phyloP scores from a whole-genome alignment of 2,329 filamentous ascomycete species.

The Aspergillus piperis region DNA sequence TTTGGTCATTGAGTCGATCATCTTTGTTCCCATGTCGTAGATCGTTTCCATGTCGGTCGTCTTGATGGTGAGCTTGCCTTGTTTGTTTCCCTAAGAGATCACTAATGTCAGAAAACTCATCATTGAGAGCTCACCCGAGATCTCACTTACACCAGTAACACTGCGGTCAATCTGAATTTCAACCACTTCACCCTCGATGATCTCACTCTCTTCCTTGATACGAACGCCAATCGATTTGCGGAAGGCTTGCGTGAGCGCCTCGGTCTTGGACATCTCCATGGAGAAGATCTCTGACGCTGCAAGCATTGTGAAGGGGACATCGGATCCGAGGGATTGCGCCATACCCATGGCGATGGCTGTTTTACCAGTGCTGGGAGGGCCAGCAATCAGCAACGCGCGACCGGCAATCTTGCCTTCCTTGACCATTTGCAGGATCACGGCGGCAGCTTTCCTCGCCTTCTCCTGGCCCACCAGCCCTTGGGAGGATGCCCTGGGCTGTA shows the following conservation, averaged over 20 bases:
- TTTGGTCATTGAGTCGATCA: slow-evolving; percentile 99
- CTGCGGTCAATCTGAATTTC: slow-evolving; percentile 98
- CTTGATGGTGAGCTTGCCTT: slow-evolving; percentile 98
- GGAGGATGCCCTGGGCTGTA: slow-evolving; percentile 81
- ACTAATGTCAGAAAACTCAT: background rate
- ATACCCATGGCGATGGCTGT: slow-evolving; percentile 99
- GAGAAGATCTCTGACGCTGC: slow-evolving; percentile 98
- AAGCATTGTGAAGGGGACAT: slow-evolving; percentile 95
- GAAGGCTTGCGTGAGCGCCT: slow-evolving; percentile 97
- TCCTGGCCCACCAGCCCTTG: slow-evolving; percentile 96
- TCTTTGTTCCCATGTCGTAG: slow-evolving; percentile 99
- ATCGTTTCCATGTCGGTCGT: slow-evolving; percentile 99
- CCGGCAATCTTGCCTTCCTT: slow-evolving; percentile 98
- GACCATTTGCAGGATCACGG: slow-evolving; percentile 97
- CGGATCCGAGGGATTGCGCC: slow-evolving; percentile 89
- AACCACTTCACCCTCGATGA: slow-evolving; percentile 98
- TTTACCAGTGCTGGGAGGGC: slow-evolving; percentile 95
- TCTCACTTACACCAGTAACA: slow-evolving; percentile 71
- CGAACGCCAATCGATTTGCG: slow-evolving; percentile 96
- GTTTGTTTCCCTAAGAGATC: slow-evolving; percentile 72
- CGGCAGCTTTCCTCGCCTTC: slow-evolving; percentile 93
- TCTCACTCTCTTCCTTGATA: slow-evolving; percentile 98
- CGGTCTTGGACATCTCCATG: slow-evolving; percentile 98
- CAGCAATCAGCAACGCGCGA: slow-evolving; percentile 89
- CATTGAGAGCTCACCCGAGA: background rate